These are phyloP conservation scores for Inosperma sp. DNA, from an alignment of 768 basidiomycete species.

Conservation along the genomic window DNA sequence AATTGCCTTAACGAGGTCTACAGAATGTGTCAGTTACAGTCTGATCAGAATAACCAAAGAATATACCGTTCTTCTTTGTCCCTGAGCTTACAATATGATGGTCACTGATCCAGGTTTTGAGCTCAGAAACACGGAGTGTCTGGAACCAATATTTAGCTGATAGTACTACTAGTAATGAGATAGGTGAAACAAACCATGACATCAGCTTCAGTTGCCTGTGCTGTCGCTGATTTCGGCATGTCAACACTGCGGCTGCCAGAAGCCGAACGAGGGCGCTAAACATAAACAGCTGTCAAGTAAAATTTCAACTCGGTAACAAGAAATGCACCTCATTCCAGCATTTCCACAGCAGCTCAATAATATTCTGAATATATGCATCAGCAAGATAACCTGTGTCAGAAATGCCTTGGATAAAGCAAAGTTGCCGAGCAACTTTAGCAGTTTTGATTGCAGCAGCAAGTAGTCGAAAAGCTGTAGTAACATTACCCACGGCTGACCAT, in stretches of 20 bases:
- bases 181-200: not conserved
- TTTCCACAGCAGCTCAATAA: conserved; percentile 7
- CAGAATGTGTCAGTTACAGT: not conserved
- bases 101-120: conserved; percentile 9
- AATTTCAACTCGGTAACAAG: not conserved
- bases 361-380: conserved; percentile 8
- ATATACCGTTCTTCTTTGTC: conserved; percentile 4
- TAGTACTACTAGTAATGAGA: not conserved
- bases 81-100: conserved; percentile 6
- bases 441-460: conserved; percentile 11
- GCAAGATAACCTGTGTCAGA: not conserved
- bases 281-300: not conserved
- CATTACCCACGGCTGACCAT: conserved; percentile 7
- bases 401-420: conserved; percentile 9
- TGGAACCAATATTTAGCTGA: not conserved
- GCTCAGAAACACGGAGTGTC: conserved; percentile 4
- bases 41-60: not conserved
- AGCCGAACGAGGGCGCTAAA: not conserved
- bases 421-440: conserved; percentile 6
- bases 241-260: not conserved
- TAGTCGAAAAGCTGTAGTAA: not conserved
- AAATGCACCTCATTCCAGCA: conserved; percentile 5
- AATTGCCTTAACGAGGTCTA: conserved; percentile 3
- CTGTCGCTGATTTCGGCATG: not conserved
- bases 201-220: conserved; percentile 1